A percentile compares a stretch with the other conserved stretches of the same genome.
Conservation (phyloP, 352 stramenopile species). For the Phytophthora ramorum region DNA sequence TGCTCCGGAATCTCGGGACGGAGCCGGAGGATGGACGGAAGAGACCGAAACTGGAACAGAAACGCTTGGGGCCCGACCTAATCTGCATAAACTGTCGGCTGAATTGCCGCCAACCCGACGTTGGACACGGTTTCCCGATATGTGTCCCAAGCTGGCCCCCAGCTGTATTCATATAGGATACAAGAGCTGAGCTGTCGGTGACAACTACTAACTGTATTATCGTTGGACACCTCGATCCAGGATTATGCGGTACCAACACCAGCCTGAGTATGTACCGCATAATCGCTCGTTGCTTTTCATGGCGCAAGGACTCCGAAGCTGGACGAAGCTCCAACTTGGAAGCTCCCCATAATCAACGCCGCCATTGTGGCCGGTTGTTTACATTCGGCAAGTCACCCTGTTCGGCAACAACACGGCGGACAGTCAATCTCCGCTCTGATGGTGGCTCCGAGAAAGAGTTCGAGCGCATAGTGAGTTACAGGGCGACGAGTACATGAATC, state of each 20-base stretch:
- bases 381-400: background rate
- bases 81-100: constrained; percentile 10
- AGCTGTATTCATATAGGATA: no score
- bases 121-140: constrained; percentile 22
- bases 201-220: constrained; percentile 15
- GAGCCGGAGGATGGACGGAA: constrained; percentile 1
- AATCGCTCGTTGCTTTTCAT: constrained; percentile 5
- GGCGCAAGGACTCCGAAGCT: background rate
- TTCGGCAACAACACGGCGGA: background rate
- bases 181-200: no score
- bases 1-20: constrained; percentile 8
- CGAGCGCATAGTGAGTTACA: no score
- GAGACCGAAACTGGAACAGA: constrained; percentile 4
- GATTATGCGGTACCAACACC: background rate
- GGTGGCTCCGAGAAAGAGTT: no score
- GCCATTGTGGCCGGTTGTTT: background rate
- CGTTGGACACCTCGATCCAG: constrained; percentile 15
- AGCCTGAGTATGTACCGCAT: constrained; percentile 3
- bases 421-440: no score
- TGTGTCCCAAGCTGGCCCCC: constrained; percentile 1
- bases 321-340: no score
- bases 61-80: constrained; percentile 1
- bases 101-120: constrained; percentile 7
- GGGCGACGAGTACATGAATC: no score
- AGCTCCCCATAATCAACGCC: constrained; percentile 6